Evolutionary conservation across 2,329 filamentous ascomycete genomes (phyloP), one percentile per base, ranked within the genome.

Genomic region (Didymella segeticola): DNA sequence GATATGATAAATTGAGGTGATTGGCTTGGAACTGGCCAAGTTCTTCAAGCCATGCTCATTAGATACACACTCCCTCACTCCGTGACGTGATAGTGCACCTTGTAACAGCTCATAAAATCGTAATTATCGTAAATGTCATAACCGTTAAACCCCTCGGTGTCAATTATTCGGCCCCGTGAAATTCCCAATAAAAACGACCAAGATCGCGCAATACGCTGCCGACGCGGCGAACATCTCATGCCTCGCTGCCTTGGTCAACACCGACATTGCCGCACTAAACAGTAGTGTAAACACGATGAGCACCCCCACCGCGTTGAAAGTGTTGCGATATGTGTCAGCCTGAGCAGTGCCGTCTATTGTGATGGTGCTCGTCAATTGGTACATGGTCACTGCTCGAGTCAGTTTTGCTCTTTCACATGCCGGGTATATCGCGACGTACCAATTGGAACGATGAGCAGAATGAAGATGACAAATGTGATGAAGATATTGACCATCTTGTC

Each of bases 381-480:
- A 78, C 69, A 79, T 70, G 4, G 68, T 69, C 5, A 78, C 61
- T 54, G 8, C 7, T n/a, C 1, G 14, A n/a, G 11, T 54, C 19
- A 54, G 39, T 30, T 33, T 6, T 11, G 9, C 3, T 17, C 7
- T 12, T 45, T 11, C 3, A 34, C 12, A 9, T 12, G n/a, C 10
- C n/a, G 12, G 9, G 3, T 11, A 5, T 11, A n/a, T 5, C 2
- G 5, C 14, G 7, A 38, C 51, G 9, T 31, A 54, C 51, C 19
- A 6, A 79, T 75, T 0, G 77, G 77, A 8, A 77, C 59, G 1
- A 78, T 68, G 1, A 78, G 67, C 2, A 79, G 66, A 11, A 74
- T 64, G 61, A 78, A 77, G 39, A 79, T 77, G 15, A 78, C 63
- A n/a, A 72, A 53, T 0, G 76, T 78, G 57, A 79, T 77, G 52